These are phyloP conservation scores for Aspergillus olivimuriae DNA, from an alignment of 495 filamentous ascomycete species.

Conservation along the genomic window DNA sequence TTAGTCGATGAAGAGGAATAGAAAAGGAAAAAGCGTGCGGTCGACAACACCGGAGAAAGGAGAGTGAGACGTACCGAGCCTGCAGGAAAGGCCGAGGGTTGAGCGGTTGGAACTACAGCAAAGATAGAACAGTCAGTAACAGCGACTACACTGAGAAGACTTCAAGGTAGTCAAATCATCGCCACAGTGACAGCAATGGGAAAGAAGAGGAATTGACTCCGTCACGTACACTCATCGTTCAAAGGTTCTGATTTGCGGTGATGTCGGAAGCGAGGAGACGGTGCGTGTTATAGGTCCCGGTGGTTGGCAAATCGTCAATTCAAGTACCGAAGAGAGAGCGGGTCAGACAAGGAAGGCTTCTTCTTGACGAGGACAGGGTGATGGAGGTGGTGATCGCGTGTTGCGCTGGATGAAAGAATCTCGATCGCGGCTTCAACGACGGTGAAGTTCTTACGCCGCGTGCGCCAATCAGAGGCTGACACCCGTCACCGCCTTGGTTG, in stretches of 20 bases:
- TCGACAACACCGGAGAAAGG: slow-evolving; percentile 3
- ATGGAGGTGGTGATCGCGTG: not conserved
- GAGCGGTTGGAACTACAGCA: slow-evolving; percentile 67
- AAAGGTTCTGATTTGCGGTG: slow-evolving; percentile 4
- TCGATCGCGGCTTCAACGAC: not conserved
- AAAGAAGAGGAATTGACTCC: not conserved
- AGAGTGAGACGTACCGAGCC: slow-evolving; percentile 57
- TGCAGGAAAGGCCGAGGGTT: slow-evolving; percentile 90
- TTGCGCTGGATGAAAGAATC: not conserved
- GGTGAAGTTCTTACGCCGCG: not conserved
- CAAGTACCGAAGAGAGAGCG: not conserved
- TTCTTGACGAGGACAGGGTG: not conserved
- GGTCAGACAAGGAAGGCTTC: not conserved
- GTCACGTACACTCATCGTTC: slow-evolving; percentile 39
- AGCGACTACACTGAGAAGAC: too few species aligned
- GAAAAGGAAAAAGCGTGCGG: not conserved
- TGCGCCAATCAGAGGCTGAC: not conserved
- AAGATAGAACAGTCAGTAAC: not conserved
- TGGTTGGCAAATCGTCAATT: slow-evolving; percentile 18
- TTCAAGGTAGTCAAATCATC: too few species aligned
- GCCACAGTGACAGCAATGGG: not conserved
- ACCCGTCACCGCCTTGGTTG: slow-evolving; percentile 22
- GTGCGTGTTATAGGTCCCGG: slow-evolving; percentile 35
- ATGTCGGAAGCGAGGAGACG: slow-evolving; percentile 3
- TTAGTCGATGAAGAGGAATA: not conserved